phyloP scores from a whole-genome alignment of 345 rosid genomes.

The Populus pruinosa region DNA sequence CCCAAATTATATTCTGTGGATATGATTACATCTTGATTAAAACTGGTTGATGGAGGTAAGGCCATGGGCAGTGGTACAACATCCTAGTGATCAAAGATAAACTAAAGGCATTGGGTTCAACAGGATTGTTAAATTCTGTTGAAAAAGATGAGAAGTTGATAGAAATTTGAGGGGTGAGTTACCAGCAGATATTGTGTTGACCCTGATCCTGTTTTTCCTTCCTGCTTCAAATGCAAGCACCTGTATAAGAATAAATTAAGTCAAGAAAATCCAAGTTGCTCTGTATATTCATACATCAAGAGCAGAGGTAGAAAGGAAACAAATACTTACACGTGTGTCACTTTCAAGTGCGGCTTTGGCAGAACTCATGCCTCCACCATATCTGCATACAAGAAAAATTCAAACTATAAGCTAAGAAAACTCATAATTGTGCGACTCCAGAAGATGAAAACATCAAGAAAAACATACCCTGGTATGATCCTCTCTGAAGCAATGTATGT shows the following conservation, averaged over 20 bases:
- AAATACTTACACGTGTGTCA: slow-evolving; percentile 62
- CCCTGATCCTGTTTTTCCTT: slow-evolving; percentile 63
- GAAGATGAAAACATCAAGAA: neutral
- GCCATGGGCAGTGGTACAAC: neutral
- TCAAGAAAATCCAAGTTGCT: neutral
- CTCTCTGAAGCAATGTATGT: slow-evolving; percentile 94
- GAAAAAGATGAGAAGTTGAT: neutral
- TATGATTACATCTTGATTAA: neutral
- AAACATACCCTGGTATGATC: slow-evolving; percentile 81
- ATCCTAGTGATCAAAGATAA: neutral
- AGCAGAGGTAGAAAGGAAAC: neutral
- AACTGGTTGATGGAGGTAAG: neutral
- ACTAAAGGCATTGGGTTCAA: neutral
- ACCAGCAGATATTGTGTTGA: slow-evolving; percentile 73
- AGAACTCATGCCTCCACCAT: slow-evolving; percentile 99
- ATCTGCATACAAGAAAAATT: slow-evolving; percentile 39
- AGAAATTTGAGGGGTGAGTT: slow-evolving; percentile 1
- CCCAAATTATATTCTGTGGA: neutral
- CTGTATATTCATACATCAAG: neutral
- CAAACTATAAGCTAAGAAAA: slow-evolving; percentile 4
- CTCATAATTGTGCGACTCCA: neutral
- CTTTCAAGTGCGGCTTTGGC: slow-evolving; percentile 98
- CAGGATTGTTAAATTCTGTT: neutral
- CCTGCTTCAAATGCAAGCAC: slow-evolving; percentile 80
- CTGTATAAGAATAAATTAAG: slow-evolving; percentile 27